Base-by-base conservation (phyloP, 1,284 basidiomycete genomes). In the Mycena citricolor region DNA sequence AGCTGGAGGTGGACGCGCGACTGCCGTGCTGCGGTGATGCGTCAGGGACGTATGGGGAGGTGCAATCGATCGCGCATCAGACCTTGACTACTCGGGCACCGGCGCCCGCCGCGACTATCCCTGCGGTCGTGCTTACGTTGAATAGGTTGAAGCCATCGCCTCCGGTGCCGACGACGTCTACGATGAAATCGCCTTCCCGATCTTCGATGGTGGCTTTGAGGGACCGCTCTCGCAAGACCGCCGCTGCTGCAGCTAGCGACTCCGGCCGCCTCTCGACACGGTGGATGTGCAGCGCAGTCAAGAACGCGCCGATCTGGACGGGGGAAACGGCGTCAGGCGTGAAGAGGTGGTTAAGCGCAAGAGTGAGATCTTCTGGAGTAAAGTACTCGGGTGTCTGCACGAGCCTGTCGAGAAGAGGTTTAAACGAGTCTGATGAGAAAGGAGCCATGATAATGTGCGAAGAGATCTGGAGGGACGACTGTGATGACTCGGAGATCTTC, bases 111-210 rank as follows among this genome's bases (percentile, higher is more conserved):
- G 94, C 94, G 14, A 99, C 91, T 49, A 99, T 81, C 4, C 83
- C 94, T 2, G 95, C 95, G 0, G 93, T 90, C 0, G 95, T 98
- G 59, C 92, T 95, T 32, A 98, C 94, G 63, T 99, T 98, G 76
- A 95, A 99, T 0, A 95, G 89, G 60, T 98, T 92, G 68, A 95
- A 85, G 0, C 94, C 94, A 67, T 98, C 95, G 10, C 95, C 95
- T n/a, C 95, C 95, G 8, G 68, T 69, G 34, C 62, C 77, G 29
- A 79, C 77, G 40, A 86, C 84, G 57, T 86, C 84, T 20, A 88
- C 85, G 19, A 87, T 70, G 51, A 86, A 85, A 57, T 86, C 82
- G 4, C 68, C 62, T 32, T 81, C 79, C 4, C 60, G 61, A 37
- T 78, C 76, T 49, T 80, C 72, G 25, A 90, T 70, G 1, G 65